phyloP scores from a whole-genome alignment of 805 yeast genomes.

The Candida schatavii region DNA sequence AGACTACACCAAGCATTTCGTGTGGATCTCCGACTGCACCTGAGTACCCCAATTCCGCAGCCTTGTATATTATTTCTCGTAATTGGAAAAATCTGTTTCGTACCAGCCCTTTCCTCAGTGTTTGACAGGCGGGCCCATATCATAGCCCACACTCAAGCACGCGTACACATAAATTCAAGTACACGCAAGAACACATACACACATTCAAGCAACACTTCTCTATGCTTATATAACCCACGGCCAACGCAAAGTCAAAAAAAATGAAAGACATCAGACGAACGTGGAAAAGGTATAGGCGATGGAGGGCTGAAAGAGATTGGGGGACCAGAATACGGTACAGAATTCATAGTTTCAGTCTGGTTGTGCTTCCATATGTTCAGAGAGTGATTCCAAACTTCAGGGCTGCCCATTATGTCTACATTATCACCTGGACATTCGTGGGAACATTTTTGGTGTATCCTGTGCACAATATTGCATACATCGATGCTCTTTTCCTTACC shows the following conservation, averaged over 20 bases:
- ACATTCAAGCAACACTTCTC: no score
- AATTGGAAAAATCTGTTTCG: no score
- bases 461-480: slow-evolving; percentile 58
- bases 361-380: slow-evolving; percentile 39
- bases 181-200: no score
- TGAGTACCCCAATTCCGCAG: no score
- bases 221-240: no score
- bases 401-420: slow-evolving; percentile 73
- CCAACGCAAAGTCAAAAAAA: not conserved
- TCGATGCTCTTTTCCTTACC: slow-evolving; percentile 76
- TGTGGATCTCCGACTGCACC: no score
- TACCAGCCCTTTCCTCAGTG: no score
- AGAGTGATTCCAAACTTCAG: slow-evolving; percentile 51
- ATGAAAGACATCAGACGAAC: not conserved
- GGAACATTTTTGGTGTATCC: slow-evolving; percentile 81
- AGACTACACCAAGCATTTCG: no score
- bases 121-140: no score
- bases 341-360: slow-evolving; percentile 33
- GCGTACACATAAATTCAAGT: no score
- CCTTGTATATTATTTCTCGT: no score
- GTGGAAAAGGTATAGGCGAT: not conserved
- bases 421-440: slow-evolving; percentile 54
- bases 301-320: slow-evolving; percentile 2
- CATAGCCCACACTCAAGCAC: no score
- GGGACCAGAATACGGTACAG: slow-evolving; percentile 24